A percentile compares a stretch with the other conserved stretches of the same genome.
phyloP scores from a whole-genome alignment of 2,329 filamentous ascomycete species.

The Cordyceps javanica region DNA sequence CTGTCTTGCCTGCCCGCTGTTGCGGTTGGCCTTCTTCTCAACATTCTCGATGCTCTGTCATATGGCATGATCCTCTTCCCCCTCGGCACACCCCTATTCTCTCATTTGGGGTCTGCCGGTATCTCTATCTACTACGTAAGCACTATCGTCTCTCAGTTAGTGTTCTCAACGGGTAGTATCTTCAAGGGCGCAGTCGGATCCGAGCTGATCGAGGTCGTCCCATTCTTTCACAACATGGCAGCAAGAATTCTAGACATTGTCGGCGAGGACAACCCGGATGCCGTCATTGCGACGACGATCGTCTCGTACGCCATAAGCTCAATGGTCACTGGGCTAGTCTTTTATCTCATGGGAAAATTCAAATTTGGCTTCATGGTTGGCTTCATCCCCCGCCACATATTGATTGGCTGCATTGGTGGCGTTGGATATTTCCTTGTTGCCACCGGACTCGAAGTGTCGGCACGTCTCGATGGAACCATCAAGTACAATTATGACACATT shows the following conservation, averaged over 20 bases:
- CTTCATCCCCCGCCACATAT: conserved; percentile 92
- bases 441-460: conserved; percentile 90
- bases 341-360: conserved; percentile 84
- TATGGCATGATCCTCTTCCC: conserved; percentile 98
- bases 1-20: conserved; percentile 75
- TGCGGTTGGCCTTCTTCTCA: conserved; percentile 79
- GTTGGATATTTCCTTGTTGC: conserved; percentile 92
- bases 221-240: conserved; percentile 99
- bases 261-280: conserved; percentile 72
- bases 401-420: conserved; percentile 95
- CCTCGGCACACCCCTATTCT: conserved; percentile 78
- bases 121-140: conserved; percentile 99
- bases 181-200: conserved; percentile 91
- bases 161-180: conserved; percentile 79
- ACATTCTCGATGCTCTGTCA: conserved; percentile 88
- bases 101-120: conserved; percentile 79
- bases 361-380: conserved; percentile 87
- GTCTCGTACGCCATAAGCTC: conserved; percentile 86
- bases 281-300: conserved; percentile 90
- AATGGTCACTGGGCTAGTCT: conserved; percentile 82
- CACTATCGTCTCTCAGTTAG: conserved; percentile 88
- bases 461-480: conserved; percentile 77
- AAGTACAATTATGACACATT: conserved; percentile 75
- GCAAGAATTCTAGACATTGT: conserved; percentile 74
- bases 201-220: conserved; percentile 97